Base-by-base conservation (phyloP, 208 protist species). In the Angomonas ambiguus region DNA sequence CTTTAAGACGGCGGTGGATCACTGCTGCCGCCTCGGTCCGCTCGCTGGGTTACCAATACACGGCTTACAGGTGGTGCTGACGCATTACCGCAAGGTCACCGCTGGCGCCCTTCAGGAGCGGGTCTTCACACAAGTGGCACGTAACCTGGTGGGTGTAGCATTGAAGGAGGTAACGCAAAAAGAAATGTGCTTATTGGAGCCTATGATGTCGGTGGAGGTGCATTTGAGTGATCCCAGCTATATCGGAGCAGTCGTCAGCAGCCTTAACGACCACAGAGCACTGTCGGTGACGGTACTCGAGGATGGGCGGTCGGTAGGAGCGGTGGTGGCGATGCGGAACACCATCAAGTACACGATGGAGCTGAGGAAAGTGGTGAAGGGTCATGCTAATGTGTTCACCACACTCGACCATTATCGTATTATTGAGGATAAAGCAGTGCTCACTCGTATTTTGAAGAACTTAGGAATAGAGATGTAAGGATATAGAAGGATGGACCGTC, bases 181-280 rank as follows among this genome's bases (percentile, higher is more conserved):
- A 1, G 59, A 81, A 48, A 56, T 88, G 0, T 79, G 79, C 11
- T 20, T 62, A 38, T 62, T 96, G 56, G 85, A 96, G 77, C 91
- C 91, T 10, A 92, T 93, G 81, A 96, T 96, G 83, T 72, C 80
- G 62, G 78, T 94, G 57, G 88, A 96, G 71, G 80, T 96, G 49
- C 82, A 92, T 51, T 66, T 96, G 4, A 83, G 86, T 0, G 91
- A 96, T 53, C 18, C 77, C 1, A 68, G 62, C 33, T 96, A 86
- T 71, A 74, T 93, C 30, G 85, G 91, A 28, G 72, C 65, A 33
- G 83, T 96, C 10, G 79, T 96, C 42, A 80, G 56, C 62, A 87
- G 79, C 0, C 74, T 96, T 22, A 93, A 92, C 61, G 82, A 92
- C 55, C 82, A 88, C 57, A 79, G 88, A 25, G 86, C 91, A 10